Conservation (phyloP, 495 filamentous ascomycete genomes). For the Penicillium psychrofluorescens region DNA sequence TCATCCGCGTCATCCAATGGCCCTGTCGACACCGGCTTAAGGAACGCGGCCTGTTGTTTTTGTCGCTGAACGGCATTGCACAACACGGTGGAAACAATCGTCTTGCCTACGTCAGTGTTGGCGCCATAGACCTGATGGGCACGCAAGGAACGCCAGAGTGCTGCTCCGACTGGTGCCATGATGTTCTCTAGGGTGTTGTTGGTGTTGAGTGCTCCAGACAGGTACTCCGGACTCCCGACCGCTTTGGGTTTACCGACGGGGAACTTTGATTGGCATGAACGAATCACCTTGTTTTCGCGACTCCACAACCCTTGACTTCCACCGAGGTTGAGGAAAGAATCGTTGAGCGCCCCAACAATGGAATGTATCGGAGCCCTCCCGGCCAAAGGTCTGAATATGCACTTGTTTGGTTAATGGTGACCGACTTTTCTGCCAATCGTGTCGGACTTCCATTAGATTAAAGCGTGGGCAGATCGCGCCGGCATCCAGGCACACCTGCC, state of each 20-base stretch:
- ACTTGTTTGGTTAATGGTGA: too few relatives aligned
- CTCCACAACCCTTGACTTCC: slow-evolving; percentile 8
- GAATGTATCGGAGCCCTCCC: neutral
- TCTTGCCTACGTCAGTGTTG: slow-evolving; percentile 78
- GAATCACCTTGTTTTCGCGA: slow-evolving; percentile 7
- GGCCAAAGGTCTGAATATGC: neutral
- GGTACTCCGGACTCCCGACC: slow-evolving; percentile 2
- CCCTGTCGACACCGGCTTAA: slow-evolving; percentile 75
- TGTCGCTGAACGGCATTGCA: slow-evolving; percentile 49
- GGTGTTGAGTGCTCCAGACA: too few relatives aligned
- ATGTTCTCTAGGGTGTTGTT: neutral
- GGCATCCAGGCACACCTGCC: too few relatives aligned
- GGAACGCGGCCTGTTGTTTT: slow-evolving; percentile 47
- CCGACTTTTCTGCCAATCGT: too few relatives aligned
- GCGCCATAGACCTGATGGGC: slow-evolving; percentile 69
- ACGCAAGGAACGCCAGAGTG: slow-evolving; percentile 56
- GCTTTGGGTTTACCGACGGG: slow-evolving; percentile 5
- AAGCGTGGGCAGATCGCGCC: slow-evolving; percentile 9
- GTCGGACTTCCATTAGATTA: neutral
- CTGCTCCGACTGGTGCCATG: slow-evolving; percentile 36
- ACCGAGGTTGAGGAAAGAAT: slow-evolving; percentile 14
- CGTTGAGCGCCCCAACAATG: slow-evolving; percentile 10
- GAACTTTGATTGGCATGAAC: slow-evolving; percentile 5
- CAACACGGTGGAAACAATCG: slow-evolving; percentile 63
- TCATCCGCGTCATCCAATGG: slow-evolving; percentile 60